A percentile compares a stretch with the other conserved stretches of the same genome.
These are phyloP conservation scores for Aspergillus quadrilineatus DNA, from an alignment of 2,329 filamentous ascomycete genomes.

Conservation along the genomic window DNA sequence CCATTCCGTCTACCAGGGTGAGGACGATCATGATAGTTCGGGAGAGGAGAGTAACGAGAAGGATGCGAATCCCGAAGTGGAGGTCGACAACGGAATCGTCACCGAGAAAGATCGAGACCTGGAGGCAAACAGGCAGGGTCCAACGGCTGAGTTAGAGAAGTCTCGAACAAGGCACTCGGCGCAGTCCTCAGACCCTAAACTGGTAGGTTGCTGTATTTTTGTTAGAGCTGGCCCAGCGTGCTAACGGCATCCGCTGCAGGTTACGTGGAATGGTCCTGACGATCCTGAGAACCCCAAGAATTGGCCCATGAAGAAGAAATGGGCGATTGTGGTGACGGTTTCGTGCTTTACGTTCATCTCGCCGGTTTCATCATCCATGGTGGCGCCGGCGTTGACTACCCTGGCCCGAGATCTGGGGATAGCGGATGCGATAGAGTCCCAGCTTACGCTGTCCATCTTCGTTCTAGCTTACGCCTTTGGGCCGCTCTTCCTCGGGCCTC, in stretches of 20 bases:
- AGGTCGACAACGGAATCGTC: slow-evolving; percentile 26
- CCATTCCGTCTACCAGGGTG: slow-evolving; percentile 32
- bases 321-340: slow-evolving; percentile 56
- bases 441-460: slow-evolving; percentile 57
- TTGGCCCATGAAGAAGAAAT: slow-evolving; percentile 58
- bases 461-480: slow-evolving; percentile 56
- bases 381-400: slow-evolving; percentile 51
- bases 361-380: slow-evolving; percentile 63
- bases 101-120: slow-evolving; percentile 31
- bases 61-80: slow-evolving; percentile 18
- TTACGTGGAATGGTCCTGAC: slow-evolving; percentile 54
- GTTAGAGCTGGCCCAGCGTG: not conserved
- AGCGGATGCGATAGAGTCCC: slow-evolving; percentile 41
- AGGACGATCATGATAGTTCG: slow-evolving; percentile 14
- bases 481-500: slow-evolving; percentile 52
- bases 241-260: slow-evolving; percentile 24
- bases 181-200: slow-evolving; percentile 23
- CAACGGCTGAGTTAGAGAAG: slow-evolving; percentile 24
- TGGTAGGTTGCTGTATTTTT: slow-evolving; percentile 20
- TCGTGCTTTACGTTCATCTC: slow-evolving; percentile 62
- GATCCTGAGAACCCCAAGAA: slow-evolving; percentile 52
- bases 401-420: slow-evolving; percentile 59
- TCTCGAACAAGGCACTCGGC: slow-evolving; percentile 24
- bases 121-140: slow-evolving; percentile 18
- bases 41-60: slow-evolving; percentile 17